Evolutionary conservation across 2,329 filamentous ascomycete species (phyloP).

Genomic region (Ambrosiella beaveri): DNA sequence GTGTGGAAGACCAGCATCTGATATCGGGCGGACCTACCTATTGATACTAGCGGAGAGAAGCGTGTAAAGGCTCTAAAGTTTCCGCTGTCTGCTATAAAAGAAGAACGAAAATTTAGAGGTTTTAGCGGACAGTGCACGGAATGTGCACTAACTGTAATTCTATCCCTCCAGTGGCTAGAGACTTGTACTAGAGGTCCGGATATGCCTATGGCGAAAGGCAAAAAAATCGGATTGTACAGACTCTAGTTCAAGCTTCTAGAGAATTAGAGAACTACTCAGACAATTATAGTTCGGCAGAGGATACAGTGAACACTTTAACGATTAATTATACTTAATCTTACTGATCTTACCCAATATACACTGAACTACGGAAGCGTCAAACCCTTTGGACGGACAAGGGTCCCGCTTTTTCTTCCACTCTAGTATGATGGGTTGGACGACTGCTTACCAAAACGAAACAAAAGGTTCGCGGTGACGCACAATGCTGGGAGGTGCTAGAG

Average conservation of each 20-base stretch:
- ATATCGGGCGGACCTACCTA: conserved; percentile 7
- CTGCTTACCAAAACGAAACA: neutral
- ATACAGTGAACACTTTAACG: neutral
- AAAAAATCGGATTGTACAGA: too few species aligned
- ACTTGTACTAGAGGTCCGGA: neutral
- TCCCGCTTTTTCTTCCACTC: neutral
- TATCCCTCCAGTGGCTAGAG: neutral
- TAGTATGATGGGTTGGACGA: neutral
- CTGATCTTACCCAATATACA: neutral
- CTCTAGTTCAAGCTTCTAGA: too few species aligned
- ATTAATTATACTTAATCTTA: neutral
- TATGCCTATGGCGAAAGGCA: neutral
- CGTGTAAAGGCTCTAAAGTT: neutral
- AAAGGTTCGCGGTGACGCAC: neutral
- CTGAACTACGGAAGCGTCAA: neutral
- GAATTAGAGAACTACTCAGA: too few species aligned
- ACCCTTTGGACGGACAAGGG: neutral
- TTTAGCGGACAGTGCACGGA: neutral
- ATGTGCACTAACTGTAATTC: neutral
- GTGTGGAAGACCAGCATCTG: conserved; percentile 3
- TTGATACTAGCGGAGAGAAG: neutral
- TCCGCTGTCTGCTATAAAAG: too few species aligned
- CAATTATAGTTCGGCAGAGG: neutral
- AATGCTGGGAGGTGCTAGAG: neutral
- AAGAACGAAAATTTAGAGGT: too few species aligned